Conservation (phyloP, 2,329 filamentous ascomycete species). For the Fusarium sp. region DNA sequence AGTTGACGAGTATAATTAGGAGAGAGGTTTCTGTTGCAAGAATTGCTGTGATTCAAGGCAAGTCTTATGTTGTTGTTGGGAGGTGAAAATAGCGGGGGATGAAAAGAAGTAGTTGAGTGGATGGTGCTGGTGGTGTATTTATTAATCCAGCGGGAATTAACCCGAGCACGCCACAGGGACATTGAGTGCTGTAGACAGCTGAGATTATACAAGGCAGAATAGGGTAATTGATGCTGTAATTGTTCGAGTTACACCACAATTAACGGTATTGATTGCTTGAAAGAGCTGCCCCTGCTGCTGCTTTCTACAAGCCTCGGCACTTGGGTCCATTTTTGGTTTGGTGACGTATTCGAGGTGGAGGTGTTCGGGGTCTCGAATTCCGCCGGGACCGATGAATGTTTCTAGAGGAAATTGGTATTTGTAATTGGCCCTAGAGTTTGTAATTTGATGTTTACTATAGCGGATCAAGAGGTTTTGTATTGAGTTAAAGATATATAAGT, state of each 20-base stretch:
- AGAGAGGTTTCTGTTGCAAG: conserved; percentile 12
- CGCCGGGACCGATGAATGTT: conserved; percentile 37
- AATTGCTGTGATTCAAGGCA: conserved; percentile 14
- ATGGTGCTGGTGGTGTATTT: conserved; percentile 32
- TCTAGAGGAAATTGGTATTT: conserved; percentile 10
- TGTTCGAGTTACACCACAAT: conserved; percentile 5
- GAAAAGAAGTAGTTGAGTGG: conserved; percentile 10
- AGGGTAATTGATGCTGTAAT: not conserved
- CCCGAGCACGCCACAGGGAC: conserved; percentile 25
- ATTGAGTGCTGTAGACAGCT: conserved; percentile 1
- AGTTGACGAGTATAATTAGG: conserved; percentile 16
- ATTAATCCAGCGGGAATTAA: conserved; percentile 30
- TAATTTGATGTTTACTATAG: not conserved
- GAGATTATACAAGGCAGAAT: not conserved
- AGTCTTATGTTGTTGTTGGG: conserved; percentile 29
- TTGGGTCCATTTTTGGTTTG: conserved; percentile 37
- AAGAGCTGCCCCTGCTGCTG: conserved; percentile 2
- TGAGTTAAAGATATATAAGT: not conserved
- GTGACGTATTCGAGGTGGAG: conserved; percentile 43
- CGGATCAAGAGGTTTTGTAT: not conserved
- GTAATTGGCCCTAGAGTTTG: conserved; percentile 11
- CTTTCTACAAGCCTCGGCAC: conserved; percentile 43
- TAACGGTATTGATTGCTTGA: conserved; percentile 14
- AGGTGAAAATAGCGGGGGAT: conserved; percentile 34
- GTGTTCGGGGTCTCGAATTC: conserved; percentile 38